These are phyloP conservation scores for Rhynchospora tenuis DNA, from an alignment of 176 grass and related monocot genomes.

Conservation along the genomic window DNA sequence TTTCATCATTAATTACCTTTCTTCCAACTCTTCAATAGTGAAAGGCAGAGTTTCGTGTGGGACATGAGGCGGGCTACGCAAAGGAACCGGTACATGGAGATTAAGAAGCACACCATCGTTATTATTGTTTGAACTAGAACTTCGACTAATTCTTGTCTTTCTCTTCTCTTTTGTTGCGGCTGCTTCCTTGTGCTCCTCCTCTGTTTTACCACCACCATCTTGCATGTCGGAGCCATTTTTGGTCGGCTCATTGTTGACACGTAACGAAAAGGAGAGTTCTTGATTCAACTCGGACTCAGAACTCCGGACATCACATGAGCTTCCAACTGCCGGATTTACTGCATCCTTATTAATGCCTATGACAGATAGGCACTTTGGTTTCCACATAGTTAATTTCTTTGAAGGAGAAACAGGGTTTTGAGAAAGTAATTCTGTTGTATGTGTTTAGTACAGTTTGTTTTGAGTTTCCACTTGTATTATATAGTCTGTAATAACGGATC, in stretches of 20 bases:
- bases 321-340: neutral
- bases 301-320: neutral
- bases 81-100: neutral
- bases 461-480: neutral
- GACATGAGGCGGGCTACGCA: neutral
- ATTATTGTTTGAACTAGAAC: neutral
- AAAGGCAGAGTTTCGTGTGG: neutral
- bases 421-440: neutral
- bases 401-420: neutral
- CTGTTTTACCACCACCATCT: neutral
- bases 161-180: neutral
- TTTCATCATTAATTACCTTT: neutral
- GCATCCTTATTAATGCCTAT: neutral
- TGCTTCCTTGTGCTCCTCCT: neutral
- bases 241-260: neutral
- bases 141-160: neutral
- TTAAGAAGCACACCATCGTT: neutral
- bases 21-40: neutral
- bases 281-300: neutral
- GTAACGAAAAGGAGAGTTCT: neutral
- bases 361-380: neutral
- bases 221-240: neutral
- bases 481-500: neutral
- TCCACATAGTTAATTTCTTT: neutral
- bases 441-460: neutral